Percentiles rank a stretch among this genome's conserved stretches.
Conservation (phyloP, 352 stramenopile species). For the Pythium periplocum region DNA sequence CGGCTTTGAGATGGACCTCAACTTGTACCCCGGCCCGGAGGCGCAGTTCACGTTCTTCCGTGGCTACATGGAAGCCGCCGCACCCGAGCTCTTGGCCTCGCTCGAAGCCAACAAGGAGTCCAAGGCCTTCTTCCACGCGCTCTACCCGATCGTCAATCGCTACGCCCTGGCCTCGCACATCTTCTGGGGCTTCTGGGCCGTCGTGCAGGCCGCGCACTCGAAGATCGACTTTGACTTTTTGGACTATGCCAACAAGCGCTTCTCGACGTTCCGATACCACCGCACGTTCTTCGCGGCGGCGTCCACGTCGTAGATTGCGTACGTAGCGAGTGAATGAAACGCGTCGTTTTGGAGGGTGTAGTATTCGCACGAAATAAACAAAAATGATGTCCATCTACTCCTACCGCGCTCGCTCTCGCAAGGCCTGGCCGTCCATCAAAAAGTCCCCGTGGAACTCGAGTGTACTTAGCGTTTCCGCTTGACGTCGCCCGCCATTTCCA, state of each 20-base stretch:
- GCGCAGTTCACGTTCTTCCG: constrained; percentile 86
- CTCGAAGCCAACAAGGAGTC: constrained; percentile 66
- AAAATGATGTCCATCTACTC: too few species aligned
- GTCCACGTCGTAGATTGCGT: too few species aligned
- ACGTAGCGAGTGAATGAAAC: too few species aligned
- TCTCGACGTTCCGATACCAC: constrained; percentile 77
- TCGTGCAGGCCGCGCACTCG: constrained; percentile 88
- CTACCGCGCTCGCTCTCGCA: too few species aligned
- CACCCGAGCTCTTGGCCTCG: constrained; percentile 52
- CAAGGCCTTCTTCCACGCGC: constrained; percentile 78
- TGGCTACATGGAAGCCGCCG: constrained; percentile 71
- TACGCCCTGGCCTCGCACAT: constrained; percentile 89
- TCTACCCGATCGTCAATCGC: constrained; percentile 81
- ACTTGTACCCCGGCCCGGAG: constrained; percentile 72
- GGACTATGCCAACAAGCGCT: constrained; percentile 79
- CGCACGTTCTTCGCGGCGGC: constrained; percentile 37
- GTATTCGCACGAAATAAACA: too few species aligned
- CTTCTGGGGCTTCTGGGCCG: constrained; percentile 93
- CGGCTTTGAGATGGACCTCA: constrained; percentile 90
- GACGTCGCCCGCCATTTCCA: constrained; percentile 74
- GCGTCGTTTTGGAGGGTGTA: too few species aligned
- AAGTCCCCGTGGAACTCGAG: constrained; percentile 1
- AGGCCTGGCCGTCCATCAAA: constrained; percentile 2
- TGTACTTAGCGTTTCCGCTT: constrained; percentile 77
- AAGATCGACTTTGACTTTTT: constrained; percentile 90